Percentiles rank a stretch among this genome's conserved stretches.
Conservation (phyloP, 1,139 yeast species). For the Geotrichum bryndzae region DNA sequence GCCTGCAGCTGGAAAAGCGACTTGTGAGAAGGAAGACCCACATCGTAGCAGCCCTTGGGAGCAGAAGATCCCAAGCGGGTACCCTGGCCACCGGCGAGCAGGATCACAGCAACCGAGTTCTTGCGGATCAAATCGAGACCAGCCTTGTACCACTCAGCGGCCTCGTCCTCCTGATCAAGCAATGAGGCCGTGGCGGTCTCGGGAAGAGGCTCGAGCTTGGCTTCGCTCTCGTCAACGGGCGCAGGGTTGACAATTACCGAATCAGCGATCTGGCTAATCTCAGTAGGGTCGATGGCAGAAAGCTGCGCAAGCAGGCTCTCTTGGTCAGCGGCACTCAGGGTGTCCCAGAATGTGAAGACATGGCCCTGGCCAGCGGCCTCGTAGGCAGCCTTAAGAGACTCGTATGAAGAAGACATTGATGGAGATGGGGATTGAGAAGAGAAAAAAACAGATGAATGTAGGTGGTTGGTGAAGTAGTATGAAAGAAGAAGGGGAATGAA, state of each 20-base stretch:
- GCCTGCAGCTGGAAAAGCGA: conserved; percentile 91
- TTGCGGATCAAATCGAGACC: conserved; percentile 67
- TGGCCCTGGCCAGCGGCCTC: conserved; percentile 40
- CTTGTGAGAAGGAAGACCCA: conserved; percentile 76
- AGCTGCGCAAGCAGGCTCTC: conserved; percentile 32
- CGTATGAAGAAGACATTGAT: background rate
- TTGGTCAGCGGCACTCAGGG: conserved; percentile 30
- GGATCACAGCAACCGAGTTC: conserved; percentile 77
- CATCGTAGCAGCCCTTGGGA: conserved; percentile 93
- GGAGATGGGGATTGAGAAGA: background rate
- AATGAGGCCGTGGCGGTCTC: conserved; percentile 34
- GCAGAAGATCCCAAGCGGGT: conserved; percentile 81
- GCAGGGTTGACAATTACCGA: conserved; percentile 22
- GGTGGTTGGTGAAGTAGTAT: background rate
- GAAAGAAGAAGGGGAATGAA: background rate
- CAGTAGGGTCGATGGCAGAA: conserved; percentile 34
- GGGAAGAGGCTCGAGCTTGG: conserved; percentile 35
- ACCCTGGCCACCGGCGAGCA: conserved; percentile 99
- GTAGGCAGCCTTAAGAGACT: conserved; percentile 26
- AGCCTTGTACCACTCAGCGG: conserved; percentile 44
- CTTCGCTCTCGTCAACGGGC: conserved; percentile 11
- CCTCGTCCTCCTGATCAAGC: conserved; percentile 24
- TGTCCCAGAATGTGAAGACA: conserved; percentile 37
- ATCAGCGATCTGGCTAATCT: conserved; percentile 30
- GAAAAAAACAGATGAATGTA: background rate